Evolutionary conservation across 768 basidiomycete species (phyloP).

Genomic region (Leccinellum albellum): DNA sequence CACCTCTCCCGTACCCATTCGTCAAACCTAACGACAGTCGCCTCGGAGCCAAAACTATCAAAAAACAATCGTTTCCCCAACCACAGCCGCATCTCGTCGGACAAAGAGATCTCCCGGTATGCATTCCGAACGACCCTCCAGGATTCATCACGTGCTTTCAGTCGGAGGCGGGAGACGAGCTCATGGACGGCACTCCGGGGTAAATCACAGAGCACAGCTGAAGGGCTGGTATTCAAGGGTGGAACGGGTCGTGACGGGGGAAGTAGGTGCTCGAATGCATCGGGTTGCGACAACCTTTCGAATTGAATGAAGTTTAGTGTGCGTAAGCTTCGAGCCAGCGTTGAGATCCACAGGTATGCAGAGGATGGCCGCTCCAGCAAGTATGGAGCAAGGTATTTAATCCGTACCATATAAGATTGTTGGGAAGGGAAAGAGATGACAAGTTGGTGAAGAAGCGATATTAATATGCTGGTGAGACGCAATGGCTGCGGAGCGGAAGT

Average conservation of each 20-base stretch:
- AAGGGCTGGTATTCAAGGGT: not conserved
- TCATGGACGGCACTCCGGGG: constrained; percentile 40
- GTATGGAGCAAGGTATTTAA: constrained; percentile 20
- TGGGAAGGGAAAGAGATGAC: constrained; percentile 63
- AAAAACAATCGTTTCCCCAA: constrained; percentile 47
- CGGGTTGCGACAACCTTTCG: constrained; percentile 39
- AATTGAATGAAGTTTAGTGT: constrained; percentile 52
- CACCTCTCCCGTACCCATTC: constrained; percentile 51
- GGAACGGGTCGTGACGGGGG: not conserved
- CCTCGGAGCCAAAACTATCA: constrained; percentile 31
- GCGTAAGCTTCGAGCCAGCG: constrained; percentile 51
- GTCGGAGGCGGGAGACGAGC: constrained; percentile 46
- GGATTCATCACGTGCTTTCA: constrained; percentile 47
- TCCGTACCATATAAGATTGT: constrained; percentile 38
- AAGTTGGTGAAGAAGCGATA: constrained; percentile 59
- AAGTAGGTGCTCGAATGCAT: constrained; percentile 25
- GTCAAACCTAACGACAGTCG: constrained; percentile 34
- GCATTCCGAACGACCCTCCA: constrained; percentile 60
- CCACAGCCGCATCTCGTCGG: constrained; percentile 44
- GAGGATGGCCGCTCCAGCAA: constrained; percentile 37
- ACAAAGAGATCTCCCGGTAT: constrained; percentile 55
- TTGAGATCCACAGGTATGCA: constrained; percentile 48
- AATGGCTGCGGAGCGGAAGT: constrained; percentile 13
- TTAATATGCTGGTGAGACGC: constrained; percentile 35
- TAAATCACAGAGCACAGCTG: constrained; percentile 18